These are phyloP conservation scores for Yamagishiella unicocca DNA, from an alignment of 139 green algal species.

Conservation along the genomic window DNA sequence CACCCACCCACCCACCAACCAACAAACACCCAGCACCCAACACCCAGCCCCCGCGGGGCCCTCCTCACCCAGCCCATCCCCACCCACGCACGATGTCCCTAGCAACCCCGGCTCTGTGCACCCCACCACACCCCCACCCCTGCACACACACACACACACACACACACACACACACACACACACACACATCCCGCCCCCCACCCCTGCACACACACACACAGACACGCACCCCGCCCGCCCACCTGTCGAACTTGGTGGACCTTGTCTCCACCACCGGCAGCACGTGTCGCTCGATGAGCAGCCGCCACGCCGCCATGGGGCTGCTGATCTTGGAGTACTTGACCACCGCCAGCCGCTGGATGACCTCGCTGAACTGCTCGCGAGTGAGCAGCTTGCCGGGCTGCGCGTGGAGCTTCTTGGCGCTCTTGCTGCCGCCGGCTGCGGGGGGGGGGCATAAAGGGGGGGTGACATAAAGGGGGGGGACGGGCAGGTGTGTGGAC, in stretches of 20 bases:
- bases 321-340: conserved; percentile 68
- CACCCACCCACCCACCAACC: no score
- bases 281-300: conserved; percentile 71
- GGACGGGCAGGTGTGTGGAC: neutral
- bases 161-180: no score
- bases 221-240: neutral
- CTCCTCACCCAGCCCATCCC: neutral
- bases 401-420: conserved; percentile 41
- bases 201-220: no score
- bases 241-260: conserved; percentile 53
- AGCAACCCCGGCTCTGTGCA: neutral
- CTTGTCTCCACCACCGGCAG: conserved; percentile 59
- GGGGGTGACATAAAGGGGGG: neutral
- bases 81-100: neutral
- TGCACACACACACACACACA: neutral
- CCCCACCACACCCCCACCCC: neutral
- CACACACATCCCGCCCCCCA: neutral
- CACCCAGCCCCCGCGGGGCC: no score
- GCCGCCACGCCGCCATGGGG: conserved; percentile 60
- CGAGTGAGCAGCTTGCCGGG: conserved; percentile 37
- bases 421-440: neutral
- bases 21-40: no score
- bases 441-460: neutral
- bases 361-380: conserved; percentile 49
- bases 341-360: conserved; percentile 48